Evolutionary conservation across 2,329 filamentous ascomycete genomes (phyloP).

Genomic region (Tricladium varicosporioides): DNA sequence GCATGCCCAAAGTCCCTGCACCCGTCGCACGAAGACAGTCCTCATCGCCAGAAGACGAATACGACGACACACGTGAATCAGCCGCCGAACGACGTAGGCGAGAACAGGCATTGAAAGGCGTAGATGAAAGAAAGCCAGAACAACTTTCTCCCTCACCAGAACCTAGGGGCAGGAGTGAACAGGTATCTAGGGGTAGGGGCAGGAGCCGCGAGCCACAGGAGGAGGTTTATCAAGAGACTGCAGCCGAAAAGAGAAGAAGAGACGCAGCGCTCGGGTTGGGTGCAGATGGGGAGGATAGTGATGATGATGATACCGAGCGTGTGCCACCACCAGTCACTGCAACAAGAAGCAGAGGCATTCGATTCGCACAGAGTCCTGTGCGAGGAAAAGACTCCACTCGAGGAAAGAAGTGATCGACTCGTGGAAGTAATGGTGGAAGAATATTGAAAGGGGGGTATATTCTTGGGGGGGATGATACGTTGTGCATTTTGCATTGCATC

Average conservation of each 20-base stretch:
- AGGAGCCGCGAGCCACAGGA: conserved; percentile 40
- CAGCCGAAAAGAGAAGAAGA: conserved; percentile 54
- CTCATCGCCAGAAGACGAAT: neutral
- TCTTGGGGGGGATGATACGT: too few species aligned
- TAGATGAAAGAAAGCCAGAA: neutral
- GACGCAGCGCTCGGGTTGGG: conserved; percentile 70
- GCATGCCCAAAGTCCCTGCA: too few species aligned
- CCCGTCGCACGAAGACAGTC: neutral
- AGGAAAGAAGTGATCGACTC: too few species aligned
- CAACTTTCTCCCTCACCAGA: neutral
- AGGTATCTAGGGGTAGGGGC: conserved; percentile 40
- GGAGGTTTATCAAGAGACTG: conserved; percentile 4
- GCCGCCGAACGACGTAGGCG: conserved; percentile 43
- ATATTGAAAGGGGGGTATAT: too few species aligned
- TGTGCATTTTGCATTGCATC: too few species aligned
- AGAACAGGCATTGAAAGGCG: conserved; percentile 4
- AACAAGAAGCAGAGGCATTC: conserved; percentile 28
- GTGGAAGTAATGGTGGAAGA: too few species aligned
- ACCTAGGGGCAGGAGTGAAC: too few species aligned
- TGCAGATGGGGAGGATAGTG: conserved; percentile 23
- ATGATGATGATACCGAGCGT: conserved; percentile 32
- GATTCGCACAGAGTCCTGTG: conserved; percentile 35
- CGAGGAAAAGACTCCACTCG: conserved; percentile 12
- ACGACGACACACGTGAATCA: conserved; percentile 52
- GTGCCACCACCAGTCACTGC: conserved; percentile 28